Percentiles rank a stretch among this genome's conserved stretches.
Evolutionary conservation across 75 land plant species (phyloP).

Genomic region (Pseudotsuga menziesii): DNA sequence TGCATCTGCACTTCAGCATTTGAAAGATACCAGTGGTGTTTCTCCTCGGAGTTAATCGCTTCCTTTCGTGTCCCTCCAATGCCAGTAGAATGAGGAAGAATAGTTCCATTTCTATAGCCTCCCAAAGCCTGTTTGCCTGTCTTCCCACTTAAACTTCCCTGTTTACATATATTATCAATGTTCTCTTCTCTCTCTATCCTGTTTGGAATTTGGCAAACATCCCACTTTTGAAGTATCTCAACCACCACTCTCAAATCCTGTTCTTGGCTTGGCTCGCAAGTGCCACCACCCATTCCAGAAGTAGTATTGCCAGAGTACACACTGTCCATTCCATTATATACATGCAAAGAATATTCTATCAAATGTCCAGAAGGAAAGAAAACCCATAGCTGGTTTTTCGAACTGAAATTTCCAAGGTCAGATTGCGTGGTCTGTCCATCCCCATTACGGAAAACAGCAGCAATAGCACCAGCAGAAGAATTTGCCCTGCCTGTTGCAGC

Average conservation of each 20-base stretch:
- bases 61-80: constrained; percentile 21
- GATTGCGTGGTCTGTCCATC: constrained; percentile 21
- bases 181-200: constrained; percentile 84
- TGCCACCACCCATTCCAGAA: constrained; percentile 24
- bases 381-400: constrained; percentile 65
- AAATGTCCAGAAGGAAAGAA: constrained; percentile 85
- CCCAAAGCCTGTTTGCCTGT: constrained; percentile 14
- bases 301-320: constrained; percentile 24
- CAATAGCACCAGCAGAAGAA: constrained; percentile 73
- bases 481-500: constrained; percentile 62
- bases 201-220: constrained; percentile 76
- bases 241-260: constrained; percentile 61
- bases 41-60: constrained; percentile 38
- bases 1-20: constrained; percentile 91
- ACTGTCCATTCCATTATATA: constrained; percentile 7
- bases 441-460: constrained; percentile 83
- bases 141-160: constrained; percentile 13
- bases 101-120: constrained; percentile 18
- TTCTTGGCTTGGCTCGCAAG: constrained; percentile 26
- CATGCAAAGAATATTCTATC: constrained; percentile 63
- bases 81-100: constrained; percentile 3
- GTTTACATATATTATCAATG: constrained; percentile 38
- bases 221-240: constrained; percentile 92
- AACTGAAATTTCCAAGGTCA: constrained; percentile 21
- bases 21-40: constrained; percentile 65